Conservation (phyloP, 768 basidiomycete species). For the Tulasnella sp. region DNA sequence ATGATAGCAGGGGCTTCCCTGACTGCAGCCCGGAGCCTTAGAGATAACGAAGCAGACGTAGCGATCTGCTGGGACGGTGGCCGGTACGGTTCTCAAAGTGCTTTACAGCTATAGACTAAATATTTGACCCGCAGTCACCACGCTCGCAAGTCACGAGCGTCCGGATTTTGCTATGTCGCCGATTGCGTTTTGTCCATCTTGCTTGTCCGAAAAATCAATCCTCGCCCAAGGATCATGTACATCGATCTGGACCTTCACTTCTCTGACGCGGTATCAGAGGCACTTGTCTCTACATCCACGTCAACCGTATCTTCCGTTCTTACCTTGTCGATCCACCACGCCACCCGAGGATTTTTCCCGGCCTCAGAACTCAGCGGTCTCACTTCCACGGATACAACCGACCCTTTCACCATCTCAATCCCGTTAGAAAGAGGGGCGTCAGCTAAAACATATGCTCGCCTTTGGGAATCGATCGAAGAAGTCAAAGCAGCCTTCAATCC, state of each 20-base stretch:
- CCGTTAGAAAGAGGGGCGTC: constrained; percentile 69
- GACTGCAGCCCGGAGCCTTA: constrained; percentile 54
- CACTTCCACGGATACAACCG: constrained; percentile 29
- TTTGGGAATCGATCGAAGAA: constrained; percentile 48
- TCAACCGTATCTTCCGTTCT: constrained; percentile 27
- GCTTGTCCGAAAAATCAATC: constrained; percentile 39
- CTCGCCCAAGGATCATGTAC: constrained; percentile 57
- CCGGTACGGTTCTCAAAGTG: constrained; percentile 23
- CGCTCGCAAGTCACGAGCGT: constrained; percentile 61
- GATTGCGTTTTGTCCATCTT: constrained; percentile 79
- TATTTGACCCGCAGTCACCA: constrained; percentile 49
- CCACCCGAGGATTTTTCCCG: constrained; percentile 78
- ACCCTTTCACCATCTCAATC: constrained; percentile 66
- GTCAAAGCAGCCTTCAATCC: constrained; percentile 54
- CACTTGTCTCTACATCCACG: constrained; percentile 40
- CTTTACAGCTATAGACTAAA: constrained; percentile 10
- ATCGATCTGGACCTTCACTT: constrained; percentile 90
- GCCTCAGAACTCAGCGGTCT: constrained; percentile 39
- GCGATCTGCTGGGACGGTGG: constrained; percentile 91
- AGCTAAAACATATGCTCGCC: constrained; percentile 41
- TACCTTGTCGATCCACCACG: constrained; percentile 77
- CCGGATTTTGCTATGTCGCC: constrained; percentile 91
- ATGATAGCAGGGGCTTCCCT: constrained; percentile 68
- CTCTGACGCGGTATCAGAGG: constrained; percentile 76
- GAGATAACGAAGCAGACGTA: constrained; percentile 39